These are phyloP conservation scores for Penicillium herquei DNA, from an alignment of 495 filamentous ascomycete genomes.

Conservation along the genomic window DNA sequence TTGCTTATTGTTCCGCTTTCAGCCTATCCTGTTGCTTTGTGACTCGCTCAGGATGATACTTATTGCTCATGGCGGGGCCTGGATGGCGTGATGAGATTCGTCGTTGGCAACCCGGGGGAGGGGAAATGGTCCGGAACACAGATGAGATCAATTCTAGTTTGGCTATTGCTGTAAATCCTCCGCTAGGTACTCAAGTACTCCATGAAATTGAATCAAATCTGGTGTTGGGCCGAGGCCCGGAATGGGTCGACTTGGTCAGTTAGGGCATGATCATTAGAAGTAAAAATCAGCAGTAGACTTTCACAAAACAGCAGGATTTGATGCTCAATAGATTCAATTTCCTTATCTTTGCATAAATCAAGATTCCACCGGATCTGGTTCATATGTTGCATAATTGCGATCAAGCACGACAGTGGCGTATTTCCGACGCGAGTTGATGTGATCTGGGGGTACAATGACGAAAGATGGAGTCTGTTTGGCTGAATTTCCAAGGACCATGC, in stretches of 20 bases:
- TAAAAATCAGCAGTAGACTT: no score
- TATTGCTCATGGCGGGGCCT: conserved; percentile 41
- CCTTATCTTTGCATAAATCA: neutral
- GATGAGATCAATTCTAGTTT: conserved; percentile 1
- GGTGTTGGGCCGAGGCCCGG: no score
- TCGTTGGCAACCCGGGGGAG: conserved; percentile 6
- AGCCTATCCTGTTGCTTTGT: conserved; percentile 6
- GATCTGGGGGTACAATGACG: conserved; percentile 25
- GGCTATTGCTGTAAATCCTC: neutral
- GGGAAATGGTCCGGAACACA: neutral
- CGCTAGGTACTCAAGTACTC: neutral
- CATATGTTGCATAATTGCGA: neutral
- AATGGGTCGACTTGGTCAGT: neutral
- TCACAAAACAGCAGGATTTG: no score
- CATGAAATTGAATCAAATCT: neutral
- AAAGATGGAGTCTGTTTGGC: conserved; percentile 11
- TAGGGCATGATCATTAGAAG: neutral
- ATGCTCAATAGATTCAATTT: no score
- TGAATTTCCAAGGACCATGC: neutral
- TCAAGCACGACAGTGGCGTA: conserved; percentile 4
- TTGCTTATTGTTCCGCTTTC: conserved; percentile 9
- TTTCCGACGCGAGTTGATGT: conserved; percentile 22
- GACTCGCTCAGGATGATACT: conserved; percentile 1
- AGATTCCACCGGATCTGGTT: neutral
- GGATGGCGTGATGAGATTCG: conserved; percentile 35